Evolutionary conservation across 306 rosid genomes (phyloP).

Genomic region (Malus orientalis): DNA sequence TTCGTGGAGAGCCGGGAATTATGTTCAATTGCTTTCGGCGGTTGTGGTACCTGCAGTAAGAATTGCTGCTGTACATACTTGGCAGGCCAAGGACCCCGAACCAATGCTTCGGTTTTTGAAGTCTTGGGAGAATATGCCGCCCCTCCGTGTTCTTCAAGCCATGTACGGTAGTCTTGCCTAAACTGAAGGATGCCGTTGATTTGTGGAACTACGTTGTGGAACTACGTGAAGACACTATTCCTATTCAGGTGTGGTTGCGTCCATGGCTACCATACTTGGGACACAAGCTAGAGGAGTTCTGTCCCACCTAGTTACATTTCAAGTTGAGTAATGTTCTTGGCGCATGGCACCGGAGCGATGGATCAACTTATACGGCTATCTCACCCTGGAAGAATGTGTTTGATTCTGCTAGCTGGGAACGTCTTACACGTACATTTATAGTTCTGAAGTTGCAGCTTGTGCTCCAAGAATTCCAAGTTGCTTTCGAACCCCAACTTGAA

Average conservation of each 20-base stretch:
- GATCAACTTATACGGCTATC: conserved; percentile 65
- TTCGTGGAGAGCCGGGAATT: conserved; percentile 46
- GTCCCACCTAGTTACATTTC: conserved; percentile 50
- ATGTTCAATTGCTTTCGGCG: conserved; percentile 66
- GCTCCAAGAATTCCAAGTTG: conserved; percentile 69
- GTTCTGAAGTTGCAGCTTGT: conserved; percentile 82
- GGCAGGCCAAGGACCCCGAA: conserved; percentile 92
- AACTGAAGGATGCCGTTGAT: conserved; percentile 63
- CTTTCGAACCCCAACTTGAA: conserved; percentile 67
- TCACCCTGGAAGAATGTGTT: conserved; percentile 87
- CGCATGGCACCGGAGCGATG: conserved; percentile 89
- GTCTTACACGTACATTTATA: conserved; percentile 66
- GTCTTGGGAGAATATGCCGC: conserved; percentile 68
- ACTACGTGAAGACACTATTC: conserved; percentile 78
- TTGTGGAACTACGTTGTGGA: no score
- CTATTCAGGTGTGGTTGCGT: conserved; percentile 85
- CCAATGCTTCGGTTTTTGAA: conserved; percentile 77
- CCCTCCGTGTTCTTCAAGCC: conserved; percentile 47
- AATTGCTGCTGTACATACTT: conserved; percentile 70
- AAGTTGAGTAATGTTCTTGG: conserved; percentile 79
- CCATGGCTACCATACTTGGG: conserved; percentile 86
- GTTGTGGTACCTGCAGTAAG: conserved; percentile 63
- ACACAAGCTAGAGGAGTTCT: conserved; percentile 31
- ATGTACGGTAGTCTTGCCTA: conserved; percentile 66
- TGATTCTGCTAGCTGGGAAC: conserved; percentile 83